Conservation (phyloP, 2,329 filamentous ascomycete genomes). For the Botrytis elliptica region DNA sequence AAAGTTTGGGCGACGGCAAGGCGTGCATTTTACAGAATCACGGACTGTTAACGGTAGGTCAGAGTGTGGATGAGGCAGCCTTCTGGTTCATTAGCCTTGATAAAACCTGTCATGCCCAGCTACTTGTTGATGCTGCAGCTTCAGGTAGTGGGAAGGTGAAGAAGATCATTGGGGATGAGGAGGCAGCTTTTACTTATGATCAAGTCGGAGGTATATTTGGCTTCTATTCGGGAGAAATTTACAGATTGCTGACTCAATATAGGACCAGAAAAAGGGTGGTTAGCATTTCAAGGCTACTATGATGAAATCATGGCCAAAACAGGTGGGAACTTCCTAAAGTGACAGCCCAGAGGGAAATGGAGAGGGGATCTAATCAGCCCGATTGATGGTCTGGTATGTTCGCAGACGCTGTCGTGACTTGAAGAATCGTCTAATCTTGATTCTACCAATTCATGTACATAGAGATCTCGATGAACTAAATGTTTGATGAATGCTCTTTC, state of each 20-base stretch:
- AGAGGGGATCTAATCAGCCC: background rate
- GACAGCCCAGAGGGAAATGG: background rate
- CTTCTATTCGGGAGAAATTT: background rate
- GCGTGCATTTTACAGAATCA: constrained; percentile 53
- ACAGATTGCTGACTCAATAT: background rate
- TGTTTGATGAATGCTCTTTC: background rate
- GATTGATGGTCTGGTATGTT: background rate
- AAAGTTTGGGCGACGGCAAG: constrained; percentile 48
- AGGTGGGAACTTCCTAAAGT: constrained; percentile 48
- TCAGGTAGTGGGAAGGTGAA: constrained; percentile 62
- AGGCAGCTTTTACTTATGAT: constrained; percentile 66
- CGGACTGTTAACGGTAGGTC: constrained; percentile 48
- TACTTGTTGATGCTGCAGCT: constrained; percentile 58
- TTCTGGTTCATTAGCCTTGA: constrained; percentile 55
- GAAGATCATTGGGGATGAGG: constrained; percentile 58
- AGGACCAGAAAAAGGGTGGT: constrained; percentile 50
- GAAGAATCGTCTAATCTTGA: background rate
- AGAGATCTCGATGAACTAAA: background rate
- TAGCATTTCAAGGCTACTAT: constrained; percentile 54
- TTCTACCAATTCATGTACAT: background rate
- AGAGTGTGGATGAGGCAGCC: constrained; percentile 50
- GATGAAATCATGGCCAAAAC: constrained; percentile 53
- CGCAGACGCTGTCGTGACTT: background rate
- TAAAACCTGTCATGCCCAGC: constrained; percentile 47
- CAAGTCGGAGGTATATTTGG: constrained; percentile 51